These are phyloP conservation scores for Lactarius evosmus DNA, from an alignment of 768 basidiomycete species.

Conservation along the genomic window DNA sequence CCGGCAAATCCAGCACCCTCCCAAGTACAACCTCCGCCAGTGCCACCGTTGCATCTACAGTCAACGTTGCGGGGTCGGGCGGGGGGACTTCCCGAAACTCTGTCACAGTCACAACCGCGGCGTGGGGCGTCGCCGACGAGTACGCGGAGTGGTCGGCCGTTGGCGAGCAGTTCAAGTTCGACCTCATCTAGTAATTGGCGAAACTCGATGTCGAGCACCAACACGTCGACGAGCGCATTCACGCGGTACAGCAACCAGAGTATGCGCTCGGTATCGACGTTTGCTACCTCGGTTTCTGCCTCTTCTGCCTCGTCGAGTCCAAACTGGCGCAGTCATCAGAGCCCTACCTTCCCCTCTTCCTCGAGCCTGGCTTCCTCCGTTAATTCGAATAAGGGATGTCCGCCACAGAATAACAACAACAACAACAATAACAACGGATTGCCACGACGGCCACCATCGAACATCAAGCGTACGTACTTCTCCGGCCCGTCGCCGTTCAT, in stretches of 20 bases:
- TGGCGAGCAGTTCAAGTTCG: conserved; percentile 59
- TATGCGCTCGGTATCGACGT: conserved; percentile 69
- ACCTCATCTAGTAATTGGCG: conserved; percentile 73
- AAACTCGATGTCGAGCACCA: conserved; percentile 69
- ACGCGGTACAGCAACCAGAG: conserved; percentile 74
- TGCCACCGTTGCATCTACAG: background rate
- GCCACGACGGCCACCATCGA: conserved; percentile 38
- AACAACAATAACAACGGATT: conserved; percentile 9
- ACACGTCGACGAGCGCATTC: conserved; percentile 67
- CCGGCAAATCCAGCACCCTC: conserved; percentile 37
- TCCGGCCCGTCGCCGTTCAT: conserved; percentile 6
- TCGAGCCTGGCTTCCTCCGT: conserved; percentile 16
- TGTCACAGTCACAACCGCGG: conserved; percentile 8
- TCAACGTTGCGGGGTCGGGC: background rate
- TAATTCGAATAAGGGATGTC: conserved; percentile 10
- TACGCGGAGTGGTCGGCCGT: conserved; percentile 49
- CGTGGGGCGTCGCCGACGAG: conserved; percentile 51
- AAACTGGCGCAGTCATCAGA: conserved; percentile 57
- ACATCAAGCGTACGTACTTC: conserved; percentile 72
- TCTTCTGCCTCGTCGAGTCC: conserved; percentile 57
- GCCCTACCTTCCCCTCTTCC: conserved; percentile 4
- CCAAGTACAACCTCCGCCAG: background rate
- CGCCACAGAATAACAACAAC: background rate
- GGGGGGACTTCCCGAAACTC: background rate
- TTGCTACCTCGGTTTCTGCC: conserved; percentile 75